Percentiles rank a stretch among this genome's conserved stretches.
Conservation (phyloP, 768 basidiomycete species). For the Lenzites betulinus region DNA sequence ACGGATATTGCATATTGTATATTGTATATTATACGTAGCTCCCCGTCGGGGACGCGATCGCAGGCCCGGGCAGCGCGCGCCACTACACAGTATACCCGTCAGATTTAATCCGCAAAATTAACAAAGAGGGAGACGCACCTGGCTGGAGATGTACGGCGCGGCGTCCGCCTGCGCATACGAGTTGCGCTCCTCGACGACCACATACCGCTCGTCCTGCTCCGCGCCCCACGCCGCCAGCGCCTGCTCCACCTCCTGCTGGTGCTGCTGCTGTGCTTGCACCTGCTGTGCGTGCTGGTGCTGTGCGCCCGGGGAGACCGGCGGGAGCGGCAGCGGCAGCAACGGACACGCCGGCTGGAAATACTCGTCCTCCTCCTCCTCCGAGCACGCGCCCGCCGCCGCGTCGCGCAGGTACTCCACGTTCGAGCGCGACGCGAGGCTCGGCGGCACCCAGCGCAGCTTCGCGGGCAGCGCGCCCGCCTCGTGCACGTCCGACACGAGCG, state of each 20-base stretch:
- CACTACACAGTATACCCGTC: slow-evolving; percentile 28
- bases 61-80: slow-evolving; percentile 40
- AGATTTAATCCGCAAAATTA: slow-evolving; percentile 4
- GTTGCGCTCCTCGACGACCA: slow-evolving; percentile 36
- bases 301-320: slow-evolving; percentile 39
- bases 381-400: slow-evolving; percentile 28
- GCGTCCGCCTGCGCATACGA: slow-evolving; percentile 33
- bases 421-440: slow-evolving; percentile 36
- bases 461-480: slow-evolving; percentile 39
- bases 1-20: too few relatives aligned
- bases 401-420: slow-evolving; percentile 35
- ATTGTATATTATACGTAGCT: too few relatives aligned
- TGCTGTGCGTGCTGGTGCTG: too few relatives aligned
- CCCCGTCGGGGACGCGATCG: slow-evolving; percentile 28
- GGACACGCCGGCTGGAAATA: slow-evolving; percentile 34
- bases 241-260: too few relatives aligned
- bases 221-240: slow-evolving; percentile 23
- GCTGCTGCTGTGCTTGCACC: too few relatives aligned
- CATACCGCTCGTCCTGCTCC: background rate
- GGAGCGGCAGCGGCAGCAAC: slow-evolving; percentile 39
- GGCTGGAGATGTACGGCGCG: slow-evolving; percentile 38
- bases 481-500: slow-evolving; percentile 47
- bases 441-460: slow-evolving; percentile 45
- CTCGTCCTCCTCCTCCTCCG: slow-evolving; percentile 36
- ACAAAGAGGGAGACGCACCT: slow-evolving; percentile 26